These are phyloP conservation scores for Xylariomycetidae sp. DNA, from an alignment of 2,329 filamentous ascomycete genomes.

Conservation along the genomic window DNA sequence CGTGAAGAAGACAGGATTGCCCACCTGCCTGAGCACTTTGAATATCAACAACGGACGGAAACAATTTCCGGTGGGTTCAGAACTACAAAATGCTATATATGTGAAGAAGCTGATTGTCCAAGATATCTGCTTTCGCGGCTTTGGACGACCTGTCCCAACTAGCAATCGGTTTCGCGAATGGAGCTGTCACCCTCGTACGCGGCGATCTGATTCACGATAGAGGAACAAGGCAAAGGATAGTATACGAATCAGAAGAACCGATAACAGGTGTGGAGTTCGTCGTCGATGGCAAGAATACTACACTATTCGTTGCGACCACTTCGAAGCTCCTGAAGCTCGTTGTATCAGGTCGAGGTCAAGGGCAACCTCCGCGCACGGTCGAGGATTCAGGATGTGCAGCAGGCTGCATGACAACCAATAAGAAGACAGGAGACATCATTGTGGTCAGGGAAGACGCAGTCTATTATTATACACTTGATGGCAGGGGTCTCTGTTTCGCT, in stretches of 20 bases:
- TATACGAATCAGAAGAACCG: slow-evolving; percentile 95
- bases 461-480: slow-evolving; percentile 85
- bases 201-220: slow-evolving; percentile 94
- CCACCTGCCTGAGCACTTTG: slow-evolving; percentile 81
- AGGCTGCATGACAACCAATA: slow-evolving; percentile 92
- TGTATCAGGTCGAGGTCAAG: slow-evolving; percentile 84
- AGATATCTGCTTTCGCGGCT: slow-evolving; percentile 84
- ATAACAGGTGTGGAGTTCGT: slow-evolving; percentile 84
- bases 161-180: slow-evolving; percentile 93
- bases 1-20: slow-evolving; percentile 88
- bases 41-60: slow-evolving; percentile 85
- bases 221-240: slow-evolving; percentile 87
- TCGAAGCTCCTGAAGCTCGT: slow-evolving; percentile 80
- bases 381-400: slow-evolving; percentile 87
- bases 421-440: slow-evolving; percentile 74
- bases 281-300: slow-evolving; percentile 58
- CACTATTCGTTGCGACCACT: slow-evolving; percentile 88
- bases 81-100: neutral
- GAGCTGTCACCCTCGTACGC: slow-evolving; percentile 85
- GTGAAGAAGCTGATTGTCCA: neutral
- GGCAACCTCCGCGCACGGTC: slow-evolving; percentile 79
- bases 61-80: slow-evolving; percentile 72
- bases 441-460: slow-evolving; percentile 94
- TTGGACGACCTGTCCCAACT: slow-evolving; percentile 87
- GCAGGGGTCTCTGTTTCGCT: slow-evolving; percentile 80